phyloP scores from a whole-genome alignment of 2,329 filamentous ascomycete species.

The Triangularia setosa region DNA sequence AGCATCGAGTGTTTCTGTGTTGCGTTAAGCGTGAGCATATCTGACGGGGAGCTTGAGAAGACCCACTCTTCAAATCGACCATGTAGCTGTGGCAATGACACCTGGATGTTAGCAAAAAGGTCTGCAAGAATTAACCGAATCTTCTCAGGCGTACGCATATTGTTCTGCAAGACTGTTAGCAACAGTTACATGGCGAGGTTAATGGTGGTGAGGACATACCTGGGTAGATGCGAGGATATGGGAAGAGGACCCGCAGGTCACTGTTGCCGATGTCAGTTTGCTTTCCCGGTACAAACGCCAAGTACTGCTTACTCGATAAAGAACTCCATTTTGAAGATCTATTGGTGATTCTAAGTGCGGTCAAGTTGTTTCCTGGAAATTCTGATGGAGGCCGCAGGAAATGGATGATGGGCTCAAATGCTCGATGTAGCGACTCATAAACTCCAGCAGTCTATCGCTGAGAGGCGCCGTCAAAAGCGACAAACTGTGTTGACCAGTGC shows the following conservation, averaged over 20 bases:
- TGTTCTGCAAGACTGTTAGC: slow-evolving; percentile 25
- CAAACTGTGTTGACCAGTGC: not conserved
- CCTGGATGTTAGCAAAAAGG: slow-evolving; percentile 10
- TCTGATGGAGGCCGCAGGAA: not conserved
- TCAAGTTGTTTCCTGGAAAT: not conserved
- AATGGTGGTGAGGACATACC: slow-evolving; percentile 33
- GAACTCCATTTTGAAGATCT: slow-evolving; percentile 43
- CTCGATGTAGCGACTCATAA: not conserved
- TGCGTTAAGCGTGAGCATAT: slow-evolving; percentile 9
- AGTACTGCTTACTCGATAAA: slow-evolving; percentile 43
- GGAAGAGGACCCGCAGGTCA: slow-evolving; percentile 55
- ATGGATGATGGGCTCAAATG: not conserved
- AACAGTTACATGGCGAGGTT: not conserved
- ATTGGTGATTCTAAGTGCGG: not conserved
- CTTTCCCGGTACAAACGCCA: not conserved
- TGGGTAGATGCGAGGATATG: slow-evolving; percentile 57
- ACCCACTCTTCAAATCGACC: slow-evolving; percentile 53
- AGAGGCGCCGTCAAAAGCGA: not conserved
- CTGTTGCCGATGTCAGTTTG: slow-evolving; percentile 32
- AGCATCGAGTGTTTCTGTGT: slow-evolving; percentile 73
- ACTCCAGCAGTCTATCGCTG: not conserved
- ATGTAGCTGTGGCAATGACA: slow-evolving; percentile 43
- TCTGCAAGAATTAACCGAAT: not conserved
- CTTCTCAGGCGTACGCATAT: slow-evolving; percentile 27
- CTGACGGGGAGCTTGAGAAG: not conserved